Percentiles rank a stretch among this genome's conserved stretches.
phyloP scores from a whole-genome alignment of 75 land plant species.

The Pinus albicaulis region DNA sequence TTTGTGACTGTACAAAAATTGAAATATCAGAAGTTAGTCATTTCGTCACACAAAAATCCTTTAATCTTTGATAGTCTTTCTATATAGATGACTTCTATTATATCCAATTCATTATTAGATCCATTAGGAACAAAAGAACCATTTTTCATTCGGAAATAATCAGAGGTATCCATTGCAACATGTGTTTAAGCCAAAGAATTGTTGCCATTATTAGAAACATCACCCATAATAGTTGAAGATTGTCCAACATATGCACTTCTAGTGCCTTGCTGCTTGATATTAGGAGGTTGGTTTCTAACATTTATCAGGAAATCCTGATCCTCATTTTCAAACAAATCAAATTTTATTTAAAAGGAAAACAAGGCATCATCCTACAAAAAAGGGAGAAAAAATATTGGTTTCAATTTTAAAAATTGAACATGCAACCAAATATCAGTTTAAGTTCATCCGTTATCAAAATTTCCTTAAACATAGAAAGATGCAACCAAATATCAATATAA shows the following conservation, averaged over 20 bases:
- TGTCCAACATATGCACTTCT: background rate
- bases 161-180: conserved; percentile 31
- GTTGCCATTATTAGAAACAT: background rate
- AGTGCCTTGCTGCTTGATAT: conserved; percentile 21
- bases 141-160: conserved; percentile 6
- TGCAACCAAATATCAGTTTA: too few relatives aligned
- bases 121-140: background rate
- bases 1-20: conserved; percentile 47
- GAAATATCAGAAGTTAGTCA: conserved; percentile 39
- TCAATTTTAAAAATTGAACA: too few relatives aligned
- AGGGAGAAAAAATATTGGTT: background rate
- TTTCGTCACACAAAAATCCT: conserved; percentile 40
- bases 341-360: conserved; percentile 84
- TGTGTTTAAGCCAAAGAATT: conserved; percentile 9
- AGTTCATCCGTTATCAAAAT: too few relatives aligned
- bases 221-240: background rate
- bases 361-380: conserved; percentile 57
- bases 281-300: conserved; percentile 66
- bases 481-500: background rate
- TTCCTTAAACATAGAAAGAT: too few relatives aligned
- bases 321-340: conserved; percentile 94
- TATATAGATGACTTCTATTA: conserved; percentile 17
- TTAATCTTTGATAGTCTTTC: conserved; percentile 40
- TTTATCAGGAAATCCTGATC: conserved; percentile 76
- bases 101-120: background rate